These are phyloP conservation scores for Gynandropsis gynandra DNA, from an alignment of 345 rosid species.

Conservation along the genomic window DNA sequence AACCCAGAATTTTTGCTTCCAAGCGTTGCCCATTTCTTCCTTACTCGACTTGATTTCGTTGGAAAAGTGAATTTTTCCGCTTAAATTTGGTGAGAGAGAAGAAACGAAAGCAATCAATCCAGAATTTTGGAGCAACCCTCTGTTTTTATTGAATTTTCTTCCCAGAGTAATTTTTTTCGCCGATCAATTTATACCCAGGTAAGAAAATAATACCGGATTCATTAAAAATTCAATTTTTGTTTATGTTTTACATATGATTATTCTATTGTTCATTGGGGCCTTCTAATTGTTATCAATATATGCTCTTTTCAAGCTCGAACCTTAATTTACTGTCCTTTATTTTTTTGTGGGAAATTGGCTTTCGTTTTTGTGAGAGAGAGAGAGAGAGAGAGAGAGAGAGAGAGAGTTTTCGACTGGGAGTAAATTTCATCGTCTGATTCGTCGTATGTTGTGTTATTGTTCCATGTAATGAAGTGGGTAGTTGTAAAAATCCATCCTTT, in stretches of 20 bases:
- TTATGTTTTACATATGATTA: neutral
- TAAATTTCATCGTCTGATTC: neutral
- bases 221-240: conserved; percentile 1
- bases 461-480: neutral
- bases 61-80: neutral
- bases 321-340: too few relatives aligned
- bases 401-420: conserved; percentile 10
- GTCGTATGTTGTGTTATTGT: neutral
- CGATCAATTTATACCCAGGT: conserved; percentile 17
- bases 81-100: neutral
- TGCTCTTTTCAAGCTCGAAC: too few relatives aligned
- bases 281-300: too few relatives aligned
- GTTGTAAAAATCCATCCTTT: neutral
- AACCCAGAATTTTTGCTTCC: conserved; percentile 17
- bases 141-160: neutral
- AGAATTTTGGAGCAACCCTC: conserved; percentile 4
- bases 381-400: neutral
- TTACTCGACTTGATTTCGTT: neutral
- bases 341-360: too few relatives aligned
- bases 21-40: conserved; percentile 14
- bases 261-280: neutral
- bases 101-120: conserved; percentile 1
- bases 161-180: neutral
- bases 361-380: neutral
- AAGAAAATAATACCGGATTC: conserved; percentile 7